Percentiles rank a stretch among this genome's conserved stretches.
These are phyloP conservation scores for Herpetomonas samuelpessoai DNA, from an alignment of 208 protist species.

Conservation along the genomic window DNA sequence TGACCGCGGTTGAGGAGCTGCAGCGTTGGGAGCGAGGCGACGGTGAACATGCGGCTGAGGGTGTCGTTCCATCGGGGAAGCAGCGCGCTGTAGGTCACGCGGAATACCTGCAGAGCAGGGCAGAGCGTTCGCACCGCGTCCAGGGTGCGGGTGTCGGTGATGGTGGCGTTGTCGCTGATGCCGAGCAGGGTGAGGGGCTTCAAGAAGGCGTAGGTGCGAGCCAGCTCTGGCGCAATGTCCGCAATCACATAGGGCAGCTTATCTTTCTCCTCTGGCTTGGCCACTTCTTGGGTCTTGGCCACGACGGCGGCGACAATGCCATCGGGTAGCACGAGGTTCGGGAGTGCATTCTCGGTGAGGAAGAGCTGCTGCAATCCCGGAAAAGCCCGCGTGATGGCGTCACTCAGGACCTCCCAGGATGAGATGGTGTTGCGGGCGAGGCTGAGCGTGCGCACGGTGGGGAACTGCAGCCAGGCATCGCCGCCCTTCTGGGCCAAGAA, in stretches of 20 bases:
- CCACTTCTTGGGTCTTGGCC: neutral
- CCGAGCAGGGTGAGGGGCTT: constrained; percentile 53
- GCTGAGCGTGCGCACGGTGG: constrained; percentile 63
- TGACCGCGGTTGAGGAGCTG: constrained; percentile 71
- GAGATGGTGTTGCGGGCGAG: constrained; percentile 70
- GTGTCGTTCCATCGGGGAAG: constrained; percentile 80
- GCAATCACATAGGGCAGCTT: neutral
- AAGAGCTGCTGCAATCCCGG: constrained; percentile 61
- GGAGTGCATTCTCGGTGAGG: constrained; percentile 64
- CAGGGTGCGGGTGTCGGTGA: constrained; percentile 43
- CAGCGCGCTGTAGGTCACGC: constrained; percentile 72
- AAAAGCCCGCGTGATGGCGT: constrained; percentile 41
- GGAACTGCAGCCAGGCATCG: constrained; percentile 26
- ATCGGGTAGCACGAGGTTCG: constrained; percentile 30
- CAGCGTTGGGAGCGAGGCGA: constrained; percentile 77
- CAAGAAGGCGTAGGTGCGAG: constrained; percentile 37
- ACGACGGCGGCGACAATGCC: constrained; percentile 9
- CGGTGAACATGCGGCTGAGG: constrained; percentile 82
- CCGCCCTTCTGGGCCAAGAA: neutral
- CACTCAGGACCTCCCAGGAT: constrained; percentile 63
- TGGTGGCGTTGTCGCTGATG: constrained; percentile 67
- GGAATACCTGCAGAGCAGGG: constrained; percentile 55
- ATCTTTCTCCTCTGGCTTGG: constrained; percentile 3
- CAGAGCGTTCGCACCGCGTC: constrained; percentile 66
- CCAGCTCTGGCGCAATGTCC: neutral